These are phyloP conservation scores for Graphium sp. DNA, from an alignment of 2,329 filamentous ascomycete species.

Conservation along the genomic window DNA sequence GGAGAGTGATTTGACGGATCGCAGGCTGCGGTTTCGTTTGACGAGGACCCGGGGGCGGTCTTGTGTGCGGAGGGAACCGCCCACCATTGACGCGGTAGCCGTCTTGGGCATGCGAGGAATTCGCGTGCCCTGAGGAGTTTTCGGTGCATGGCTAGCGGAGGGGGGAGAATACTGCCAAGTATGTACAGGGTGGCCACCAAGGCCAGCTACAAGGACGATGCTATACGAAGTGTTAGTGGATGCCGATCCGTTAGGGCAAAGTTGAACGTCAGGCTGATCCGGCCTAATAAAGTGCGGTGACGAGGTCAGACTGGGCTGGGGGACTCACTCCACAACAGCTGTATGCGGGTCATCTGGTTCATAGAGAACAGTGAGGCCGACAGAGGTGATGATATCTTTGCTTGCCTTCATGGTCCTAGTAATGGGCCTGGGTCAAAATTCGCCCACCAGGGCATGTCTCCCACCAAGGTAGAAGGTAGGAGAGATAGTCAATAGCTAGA, in stretches of 20 bases:
- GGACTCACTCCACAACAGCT: constrained; percentile 13
- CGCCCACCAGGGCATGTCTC: too few species aligned
- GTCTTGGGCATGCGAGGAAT: constrained; percentile 9
- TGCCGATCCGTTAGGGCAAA: too few species aligned
- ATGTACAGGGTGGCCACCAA: constrained; percentile 14
- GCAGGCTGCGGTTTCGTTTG: constrained; percentile 9
- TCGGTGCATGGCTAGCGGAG: constrained; percentile 6
- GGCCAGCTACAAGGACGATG: constrained; percentile 14
- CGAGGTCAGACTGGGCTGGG: too few species aligned
- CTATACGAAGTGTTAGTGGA: constrained; percentile 7
- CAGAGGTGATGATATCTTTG: constrained; percentile 11
- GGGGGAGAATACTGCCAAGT: constrained; percentile 10
- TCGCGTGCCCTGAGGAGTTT: constrained; percentile 5
- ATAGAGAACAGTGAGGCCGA: constrained; percentile 14
- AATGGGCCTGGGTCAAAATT: too few species aligned
- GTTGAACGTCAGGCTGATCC: too few species aligned
- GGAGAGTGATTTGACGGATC: constrained; percentile 8
- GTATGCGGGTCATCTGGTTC: constrained; percentile 12
- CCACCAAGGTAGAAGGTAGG: too few species aligned
- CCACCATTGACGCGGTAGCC: too few species aligned
- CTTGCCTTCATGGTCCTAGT: constrained; percentile 12
- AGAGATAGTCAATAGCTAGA: too few species aligned
- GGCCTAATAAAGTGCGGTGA: too few species aligned
- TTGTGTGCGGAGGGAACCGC: constrained; percentile 6
- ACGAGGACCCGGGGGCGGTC: constrained; percentile 6